phyloP scores from a whole-genome alignment of 2,329 filamentous ascomycete species.

The Ilyonectria sp. region DNA sequence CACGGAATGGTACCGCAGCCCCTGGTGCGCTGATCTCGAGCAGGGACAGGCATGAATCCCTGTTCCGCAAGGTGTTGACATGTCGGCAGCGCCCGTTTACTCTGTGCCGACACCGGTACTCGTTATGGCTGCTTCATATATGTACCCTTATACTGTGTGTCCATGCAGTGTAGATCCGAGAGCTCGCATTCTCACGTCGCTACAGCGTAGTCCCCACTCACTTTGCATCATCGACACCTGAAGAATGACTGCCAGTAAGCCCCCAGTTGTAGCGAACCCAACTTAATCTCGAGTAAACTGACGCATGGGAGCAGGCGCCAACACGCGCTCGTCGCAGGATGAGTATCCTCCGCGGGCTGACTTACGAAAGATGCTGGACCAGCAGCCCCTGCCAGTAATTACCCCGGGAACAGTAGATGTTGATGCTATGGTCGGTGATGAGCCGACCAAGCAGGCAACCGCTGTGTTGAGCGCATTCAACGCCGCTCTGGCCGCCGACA shows the following conservation, averaged over 20 bases:
- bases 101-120: not conserved
- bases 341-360: slow-evolving; percentile 22
- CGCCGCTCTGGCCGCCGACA: not conserved
- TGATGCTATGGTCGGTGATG: not conserved
- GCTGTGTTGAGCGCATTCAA: slow-evolving; percentile 10
- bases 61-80: not conserved
- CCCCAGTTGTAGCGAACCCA: not conserved
- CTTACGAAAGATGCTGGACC: slow-evolving; percentile 21
- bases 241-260: slow-evolving; percentile 22
- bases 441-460: not conserved
- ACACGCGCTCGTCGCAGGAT: not conserved
- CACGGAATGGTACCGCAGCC: not conserved
- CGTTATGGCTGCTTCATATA: slow-evolving; percentile 10
- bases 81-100: not conserved
- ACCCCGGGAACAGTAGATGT: not conserved
- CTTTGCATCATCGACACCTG: not conserved
- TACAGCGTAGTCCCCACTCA: slow-evolving; percentile 5
- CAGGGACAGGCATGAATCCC: not conserved
- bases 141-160: slow-evolving; percentile 7
- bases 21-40: not conserved
- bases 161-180: slow-evolving; percentile 7
- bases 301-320: slow-evolving; percentile 1
- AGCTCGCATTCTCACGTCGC: slow-evolving; percentile 5
- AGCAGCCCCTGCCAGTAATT: slow-evolving; percentile 23
- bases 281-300: slow-evolving; percentile 6